Base-by-base conservation (phyloP, 768 basidiomycete species). In the Sporobolomyces phaffii region DNA sequence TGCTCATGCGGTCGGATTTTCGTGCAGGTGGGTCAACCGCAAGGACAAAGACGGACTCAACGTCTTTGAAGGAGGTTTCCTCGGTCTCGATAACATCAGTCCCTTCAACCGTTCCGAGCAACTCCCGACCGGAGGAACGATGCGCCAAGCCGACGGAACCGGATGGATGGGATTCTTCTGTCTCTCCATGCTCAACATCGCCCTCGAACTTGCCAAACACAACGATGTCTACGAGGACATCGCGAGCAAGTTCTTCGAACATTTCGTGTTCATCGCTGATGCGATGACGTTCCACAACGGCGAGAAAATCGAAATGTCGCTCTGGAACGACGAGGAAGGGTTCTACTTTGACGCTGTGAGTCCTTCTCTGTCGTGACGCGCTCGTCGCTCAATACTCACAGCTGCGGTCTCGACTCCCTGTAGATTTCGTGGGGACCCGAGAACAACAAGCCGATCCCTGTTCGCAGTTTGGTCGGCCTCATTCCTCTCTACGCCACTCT, bases 81-180 rank as follows among this genome's bases (percentile, higher is more conserved):
- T 99, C 43, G 96, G 96, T 34, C 81, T 99, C 45, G 96, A 99
- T 80, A 99, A 99, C 75, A 98, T 99, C 68, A 92, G 92, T 17
- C 85, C 90, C 9, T 99, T 99, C 82, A 99, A 99, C 79, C 87
- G 96, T 51, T 96, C 91, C 3, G 96, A 99, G 77, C 90, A 91
- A 31, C 79, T 99, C 29, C 96, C 96, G 10, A 97, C 93, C 8
- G 94, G 94, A 38, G 96, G 96, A 13, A 84, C 80, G 22, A 81
- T 99, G 64, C 91, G 94, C 60, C 96, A 99, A 79, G 92, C 96
- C 11, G 96, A 99, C 76, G 94, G 94, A 13, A 99, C 96, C 9
- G 91, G 94, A 0, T 99, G 96, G 96, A 99, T 99, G 96, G 96
- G 92, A 36, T 99, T 98, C 81, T 99, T 94, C 78, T 91, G 87